A percentile compares a stretch with the other conserved stretches of the same genome.
Conservation (phyloP, 345 rosid species). For the Lenwebbia sp. region DNA sequence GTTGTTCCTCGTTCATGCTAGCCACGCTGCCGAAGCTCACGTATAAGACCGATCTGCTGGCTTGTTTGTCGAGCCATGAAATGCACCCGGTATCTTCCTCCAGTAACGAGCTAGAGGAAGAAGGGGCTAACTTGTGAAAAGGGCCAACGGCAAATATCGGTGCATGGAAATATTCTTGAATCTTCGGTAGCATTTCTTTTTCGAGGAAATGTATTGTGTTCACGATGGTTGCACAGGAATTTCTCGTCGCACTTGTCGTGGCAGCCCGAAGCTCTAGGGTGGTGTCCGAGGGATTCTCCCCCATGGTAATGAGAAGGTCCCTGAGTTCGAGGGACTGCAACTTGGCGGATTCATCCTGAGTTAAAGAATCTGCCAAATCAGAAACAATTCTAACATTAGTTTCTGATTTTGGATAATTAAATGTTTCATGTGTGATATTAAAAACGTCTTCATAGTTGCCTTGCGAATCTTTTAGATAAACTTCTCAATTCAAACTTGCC, state of each 20-base stretch:
- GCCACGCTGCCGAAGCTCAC: slow-evolving; percentile 20
- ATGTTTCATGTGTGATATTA: not conserved
- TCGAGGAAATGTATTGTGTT: slow-evolving; percentile 17
- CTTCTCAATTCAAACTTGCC: not conserved
- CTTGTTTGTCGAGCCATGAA: slow-evolving; percentile 16
- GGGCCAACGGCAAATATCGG: slow-evolving; percentile 8
- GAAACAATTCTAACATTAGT: not conserved
- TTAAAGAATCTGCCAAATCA: slow-evolving; percentile 6
- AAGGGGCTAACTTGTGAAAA: slow-evolving; percentile 10
- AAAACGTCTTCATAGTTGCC: not conserved
- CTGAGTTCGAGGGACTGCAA: slow-evolving; percentile 4
- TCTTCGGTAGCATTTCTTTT: not conserved
- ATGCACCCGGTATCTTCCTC: slow-evolving; percentile 11
- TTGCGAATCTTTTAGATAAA: not conserved
- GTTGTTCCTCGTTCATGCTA: slow-evolving; percentile 6
- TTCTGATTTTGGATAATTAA: not conserved
- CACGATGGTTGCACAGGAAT: slow-evolving; percentile 7
- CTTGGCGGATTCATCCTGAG: not conserved
- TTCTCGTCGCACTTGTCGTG: not conserved
- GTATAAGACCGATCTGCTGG: slow-evolving; percentile 6
- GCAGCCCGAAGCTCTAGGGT: not conserved
- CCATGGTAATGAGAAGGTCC: not conserved
- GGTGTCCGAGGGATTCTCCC: not conserved
- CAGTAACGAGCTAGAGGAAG: not conserved
- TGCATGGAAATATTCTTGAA: not conserved